Base-by-base conservation (phyloP, 1,284 basidiomycete genomes). In the Rhodotorula mucilaginosa region DNA sequence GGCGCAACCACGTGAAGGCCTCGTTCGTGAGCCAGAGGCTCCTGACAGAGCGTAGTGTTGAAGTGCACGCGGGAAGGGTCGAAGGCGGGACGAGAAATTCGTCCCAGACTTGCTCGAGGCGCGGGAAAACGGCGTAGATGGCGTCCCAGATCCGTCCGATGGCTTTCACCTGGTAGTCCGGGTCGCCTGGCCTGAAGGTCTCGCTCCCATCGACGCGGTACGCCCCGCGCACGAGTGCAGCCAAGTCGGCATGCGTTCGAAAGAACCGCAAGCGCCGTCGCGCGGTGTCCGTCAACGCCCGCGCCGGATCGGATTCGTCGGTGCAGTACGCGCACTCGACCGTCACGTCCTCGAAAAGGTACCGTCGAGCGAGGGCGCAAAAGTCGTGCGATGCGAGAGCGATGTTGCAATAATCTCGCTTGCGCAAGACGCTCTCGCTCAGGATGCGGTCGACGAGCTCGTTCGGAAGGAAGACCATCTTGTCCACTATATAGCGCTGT, bases 361-460 rank as follows among this genome's bases (percentile, higher is more conserved):
- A 12, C 21, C 46, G 61, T 2, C 48, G 61, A 34, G 61, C 61
- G 49, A 39, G 31, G 26, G 49, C 31, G 21, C 31, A 23, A 23
- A 62, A n/a, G 31, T 8, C 31, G 5, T 26, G 13, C 21, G 61
- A 62, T 8, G 44, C 49, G 31, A 52, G 49, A 21, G 49, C 34
- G 61, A 51, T 16, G 26, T 29, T 44, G 31, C 21, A 21, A 12
- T 39, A 34, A n/a, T 62, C 61, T 18, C 3, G 16, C 19, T 52
- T 39, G 49, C 7, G 6, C 10, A 62, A 34, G 61, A 44, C 49
- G 13, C 21, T 31, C 31, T 62, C 31, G 13, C 10, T 4, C 7
- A 62, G 49, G 49, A 62, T 52, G 16, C n/a, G 15, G 61, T 52
- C 49, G 49, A 62, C 7, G 49, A 62, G 51, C 34, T 62, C 61